Conservation (phyloP, 768 basidiomycete species). For the Paxillus ammoniavirescens region DNA sequence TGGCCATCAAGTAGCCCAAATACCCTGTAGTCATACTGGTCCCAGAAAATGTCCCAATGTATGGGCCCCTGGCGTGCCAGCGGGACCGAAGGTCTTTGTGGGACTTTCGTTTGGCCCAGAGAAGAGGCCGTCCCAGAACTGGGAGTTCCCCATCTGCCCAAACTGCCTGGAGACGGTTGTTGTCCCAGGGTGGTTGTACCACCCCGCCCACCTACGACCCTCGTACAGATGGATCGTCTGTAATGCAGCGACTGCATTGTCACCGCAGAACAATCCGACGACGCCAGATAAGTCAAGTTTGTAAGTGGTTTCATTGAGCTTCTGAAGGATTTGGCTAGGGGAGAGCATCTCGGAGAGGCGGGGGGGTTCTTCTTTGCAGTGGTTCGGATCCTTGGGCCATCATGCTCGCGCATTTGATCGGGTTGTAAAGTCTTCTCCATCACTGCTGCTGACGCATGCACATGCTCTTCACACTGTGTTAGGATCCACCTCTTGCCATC, state of each 20-base stretch:
- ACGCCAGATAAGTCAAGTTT: constrained; percentile 28
- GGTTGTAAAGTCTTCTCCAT: no score
- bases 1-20: constrained; percentile 52
- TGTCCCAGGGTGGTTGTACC: constrained; percentile 37
- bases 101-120: constrained; percentile 30
- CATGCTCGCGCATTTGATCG: not conserved
- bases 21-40: constrained; percentile 50
- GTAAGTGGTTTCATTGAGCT: constrained; percentile 11
- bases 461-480: no score
- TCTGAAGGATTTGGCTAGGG: constrained; percentile 9
- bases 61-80: constrained; percentile 55
- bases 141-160: constrained; percentile 26
- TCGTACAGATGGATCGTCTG: constrained; percentile 32
- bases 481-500: no score
- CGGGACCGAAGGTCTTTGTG: constrained; percentile 23
- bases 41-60: constrained; percentile 68
- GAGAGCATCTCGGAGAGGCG: constrained; percentile 11
- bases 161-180: constrained; percentile 31
- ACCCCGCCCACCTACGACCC: constrained; percentile 32
- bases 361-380: not conserved
- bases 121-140: constrained; percentile 31
- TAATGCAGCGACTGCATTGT: constrained; percentile 31
- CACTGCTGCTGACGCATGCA: no score
- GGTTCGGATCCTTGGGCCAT: not conserved
- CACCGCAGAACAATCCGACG: constrained; percentile 33